Conservation (phyloP, 208 protist genomes). For the Crithidia mellificae region DNA sequence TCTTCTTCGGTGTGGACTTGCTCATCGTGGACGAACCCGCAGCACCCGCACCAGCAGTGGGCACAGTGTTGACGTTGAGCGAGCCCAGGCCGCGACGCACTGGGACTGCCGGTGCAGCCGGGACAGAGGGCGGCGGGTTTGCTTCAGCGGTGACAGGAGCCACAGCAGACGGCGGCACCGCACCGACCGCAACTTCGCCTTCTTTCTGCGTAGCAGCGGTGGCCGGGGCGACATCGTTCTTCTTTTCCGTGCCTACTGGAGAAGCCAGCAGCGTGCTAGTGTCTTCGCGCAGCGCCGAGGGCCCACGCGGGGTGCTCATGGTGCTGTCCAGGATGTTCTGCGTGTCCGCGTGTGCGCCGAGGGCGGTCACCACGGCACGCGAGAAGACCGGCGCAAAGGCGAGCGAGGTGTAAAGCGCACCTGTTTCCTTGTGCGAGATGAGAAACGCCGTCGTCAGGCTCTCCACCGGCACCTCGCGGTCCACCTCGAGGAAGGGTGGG, state of each 20-base stretch:
- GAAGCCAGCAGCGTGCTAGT: neutral
- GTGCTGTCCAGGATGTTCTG: conserved; percentile 50
- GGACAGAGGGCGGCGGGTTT: neutral
- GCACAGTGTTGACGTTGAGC: conserved; percentile 19
- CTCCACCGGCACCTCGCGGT: conserved; percentile 74
- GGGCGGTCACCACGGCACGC: conserved; percentile 32
- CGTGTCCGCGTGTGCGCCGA: conserved; percentile 47
- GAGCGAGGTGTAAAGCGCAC: conserved; percentile 74
- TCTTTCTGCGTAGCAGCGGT: neutral
- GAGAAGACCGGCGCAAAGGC: conserved; percentile 74
- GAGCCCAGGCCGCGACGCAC: conserved; percentile 20
- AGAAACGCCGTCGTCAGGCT: conserved; percentile 57
- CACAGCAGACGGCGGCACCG: no score
- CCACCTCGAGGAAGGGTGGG: conserved; percentile 66
- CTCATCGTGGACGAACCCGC: neutral
- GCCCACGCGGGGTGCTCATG: conserved; percentile 27
- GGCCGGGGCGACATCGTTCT: neutral
- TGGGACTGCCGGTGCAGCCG: neutral
- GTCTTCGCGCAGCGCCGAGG: conserved; percentile 16
- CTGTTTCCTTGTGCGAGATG: conserved; percentile 67
- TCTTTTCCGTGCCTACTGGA: neutral
- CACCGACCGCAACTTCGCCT: no score
- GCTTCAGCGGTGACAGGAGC: no score
- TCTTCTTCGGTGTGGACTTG: conserved; percentile 12
- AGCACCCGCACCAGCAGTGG: no score